A percentile compares a stretch with the other conserved stretches of the same genome.
Evolutionary conservation across 2,329 filamentous ascomycete species (phyloP).

Genomic region (Trichoderma sp.): DNA sequence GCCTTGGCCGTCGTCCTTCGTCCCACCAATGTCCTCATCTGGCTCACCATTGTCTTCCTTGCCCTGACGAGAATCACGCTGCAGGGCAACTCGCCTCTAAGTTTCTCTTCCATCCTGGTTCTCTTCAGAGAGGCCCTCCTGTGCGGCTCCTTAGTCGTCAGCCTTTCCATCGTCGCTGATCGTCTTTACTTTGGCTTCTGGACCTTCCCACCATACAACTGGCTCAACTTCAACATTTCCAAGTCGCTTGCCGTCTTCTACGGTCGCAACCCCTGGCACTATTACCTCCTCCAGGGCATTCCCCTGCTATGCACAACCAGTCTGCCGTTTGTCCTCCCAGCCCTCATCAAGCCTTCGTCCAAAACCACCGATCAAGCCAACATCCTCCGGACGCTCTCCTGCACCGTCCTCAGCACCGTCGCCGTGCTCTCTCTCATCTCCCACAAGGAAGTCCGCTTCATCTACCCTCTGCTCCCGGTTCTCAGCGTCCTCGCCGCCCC

Average conservation of each 20-base stretch:
- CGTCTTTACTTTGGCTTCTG: slow-evolving; percentile 76
- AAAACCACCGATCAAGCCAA: slow-evolving; percentile 36
- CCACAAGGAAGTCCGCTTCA: slow-evolving; percentile 97
- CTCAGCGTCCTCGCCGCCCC: slow-evolving; percentile 77
- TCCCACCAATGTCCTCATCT: slow-evolving; percentile 86
- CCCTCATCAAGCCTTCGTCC: slow-evolving; percentile 52
- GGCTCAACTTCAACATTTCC: slow-evolving; percentile 85
- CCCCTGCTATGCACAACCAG: slow-evolving; percentile 82
- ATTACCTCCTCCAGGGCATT: slow-evolving; percentile 86
- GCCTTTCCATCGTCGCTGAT: slow-evolving; percentile 65
- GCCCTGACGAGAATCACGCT: slow-evolving; percentile 44
- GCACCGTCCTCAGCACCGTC: slow-evolving; percentile 58
- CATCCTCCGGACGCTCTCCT: slow-evolving; percentile 46
- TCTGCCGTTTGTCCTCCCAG: slow-evolving; percentile 70
- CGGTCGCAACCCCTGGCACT: slow-evolving; percentile 84
- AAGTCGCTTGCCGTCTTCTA: slow-evolving; percentile 91
- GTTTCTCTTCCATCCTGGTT: slow-evolving; percentile 43
- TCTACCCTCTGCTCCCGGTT: slow-evolving; percentile 86
- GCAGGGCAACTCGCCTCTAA: slow-evolving; percentile 40
- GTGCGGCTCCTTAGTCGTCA: slow-evolving; percentile 61
- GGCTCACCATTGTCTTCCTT: slow-evolving; percentile 59
- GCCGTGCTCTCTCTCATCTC: slow-evolving; percentile 70
- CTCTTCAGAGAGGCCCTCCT: slow-evolving; percentile 62
- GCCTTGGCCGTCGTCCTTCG: slow-evolving; percentile 80
- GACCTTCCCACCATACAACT: slow-evolving; percentile 85